These are phyloP conservation scores for Dactylonectria estremocensis DNA, from an alignment of 2,329 filamentous ascomycete genomes.

Conservation along the genomic window DNA sequence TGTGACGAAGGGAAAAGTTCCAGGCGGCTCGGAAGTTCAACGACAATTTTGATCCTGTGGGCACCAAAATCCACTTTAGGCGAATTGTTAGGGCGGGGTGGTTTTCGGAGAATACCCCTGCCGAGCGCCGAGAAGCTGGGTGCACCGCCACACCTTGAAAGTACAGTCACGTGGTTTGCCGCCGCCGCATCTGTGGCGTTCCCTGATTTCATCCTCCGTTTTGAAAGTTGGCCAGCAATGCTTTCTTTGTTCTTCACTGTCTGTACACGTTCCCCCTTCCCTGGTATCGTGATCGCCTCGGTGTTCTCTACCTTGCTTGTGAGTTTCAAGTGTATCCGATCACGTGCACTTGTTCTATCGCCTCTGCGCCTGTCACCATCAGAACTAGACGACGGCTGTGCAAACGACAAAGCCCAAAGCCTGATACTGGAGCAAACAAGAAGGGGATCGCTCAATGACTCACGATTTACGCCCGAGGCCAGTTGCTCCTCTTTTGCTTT, in stretches of 20 bases:
- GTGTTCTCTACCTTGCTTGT: constrained; percentile 34
- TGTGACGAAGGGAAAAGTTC: constrained; percentile 51
- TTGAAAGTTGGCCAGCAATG: constrained; percentile 47
- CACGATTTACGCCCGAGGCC: constrained; percentile 44
- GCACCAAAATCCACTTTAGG: constrained; percentile 45
- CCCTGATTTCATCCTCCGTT: constrained; percentile 44
- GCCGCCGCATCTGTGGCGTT: constrained; percentile 44
- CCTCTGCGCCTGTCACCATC: constrained; percentile 44
- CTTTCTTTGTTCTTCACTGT: constrained; percentile 46
- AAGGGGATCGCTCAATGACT: constrained; percentile 47
- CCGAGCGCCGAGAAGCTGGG: not conserved
- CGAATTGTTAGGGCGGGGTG: constrained; percentile 42
- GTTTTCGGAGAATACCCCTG: constrained; percentile 35
- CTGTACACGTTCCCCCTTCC: constrained; percentile 39
- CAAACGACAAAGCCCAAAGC: constrained; percentile 39
- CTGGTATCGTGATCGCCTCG: constrained; percentile 45
- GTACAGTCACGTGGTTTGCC: constrained; percentile 35
- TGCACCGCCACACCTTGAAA: constrained; percentile 46
- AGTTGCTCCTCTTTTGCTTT: constrained; percentile 43
- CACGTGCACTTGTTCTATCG: constrained; percentile 37
- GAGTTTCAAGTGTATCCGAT: constrained; percentile 44
- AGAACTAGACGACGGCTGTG: constrained; percentile 28
- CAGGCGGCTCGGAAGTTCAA: constrained; percentile 42
- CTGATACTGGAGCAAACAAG: constrained; percentile 21
- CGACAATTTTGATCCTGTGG: constrained; percentile 54